A percentile compares a stretch with the other conserved stretches of the same genome.
phyloP scores from a whole-genome alignment of 768 basidiomycete genomes.

The Leucosporidium scottii region DNA sequence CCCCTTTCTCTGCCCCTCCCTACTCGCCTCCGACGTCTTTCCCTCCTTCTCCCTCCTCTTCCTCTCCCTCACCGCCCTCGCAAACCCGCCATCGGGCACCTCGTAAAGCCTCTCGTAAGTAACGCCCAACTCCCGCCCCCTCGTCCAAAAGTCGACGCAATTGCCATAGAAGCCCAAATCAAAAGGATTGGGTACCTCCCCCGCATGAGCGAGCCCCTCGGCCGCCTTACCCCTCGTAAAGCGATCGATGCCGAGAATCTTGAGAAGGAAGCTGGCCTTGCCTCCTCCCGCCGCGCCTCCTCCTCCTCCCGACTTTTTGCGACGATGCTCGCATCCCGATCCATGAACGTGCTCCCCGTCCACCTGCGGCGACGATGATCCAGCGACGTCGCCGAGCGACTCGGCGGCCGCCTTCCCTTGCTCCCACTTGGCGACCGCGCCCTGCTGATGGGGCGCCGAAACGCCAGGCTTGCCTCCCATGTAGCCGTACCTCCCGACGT shows the following conservation, averaged over 20 bases:
- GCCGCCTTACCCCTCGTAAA: slow-evolving; percentile 88
- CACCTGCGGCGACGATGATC: too few species aligned
- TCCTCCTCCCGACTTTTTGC: slow-evolving; percentile 23
- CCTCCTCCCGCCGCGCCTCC: background rate
- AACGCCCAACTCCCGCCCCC: slow-evolving; percentile 74
- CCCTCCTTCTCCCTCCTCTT: slow-evolving; percentile 38
- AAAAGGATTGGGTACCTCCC: slow-evolving; percentile 81
- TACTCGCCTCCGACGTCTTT: background rate
- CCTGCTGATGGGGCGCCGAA: slow-evolving; percentile 18
- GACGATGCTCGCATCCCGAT: slow-evolving; percentile 40
- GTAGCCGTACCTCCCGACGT: slow-evolving; percentile 88
- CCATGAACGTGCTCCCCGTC: slow-evolving; percentile 12
- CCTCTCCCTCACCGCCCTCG: slow-evolving; percentile 47
- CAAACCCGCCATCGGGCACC: slow-evolving; percentile 43
- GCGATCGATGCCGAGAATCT: slow-evolving; percentile 83
- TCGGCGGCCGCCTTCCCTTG: slow-evolving; percentile 33
- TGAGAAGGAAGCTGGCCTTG: slow-evolving; percentile 66
- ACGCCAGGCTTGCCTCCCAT: slow-evolving; percentile 70
- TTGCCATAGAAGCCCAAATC: slow-evolving; percentile 70
- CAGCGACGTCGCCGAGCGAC: background rate
- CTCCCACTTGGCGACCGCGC: slow-evolving; percentile 9
- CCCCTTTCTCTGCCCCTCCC: background rate
- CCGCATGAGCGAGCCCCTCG: slow-evolving; percentile 65
- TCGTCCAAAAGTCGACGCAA: slow-evolving; percentile 91
- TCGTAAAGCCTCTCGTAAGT: slow-evolving; percentile 52